These are phyloP conservation scores for Hyphopichia pseudoburtonii DNA, from an alignment of 1,139 yeast species.

Conservation along the genomic window DNA sequence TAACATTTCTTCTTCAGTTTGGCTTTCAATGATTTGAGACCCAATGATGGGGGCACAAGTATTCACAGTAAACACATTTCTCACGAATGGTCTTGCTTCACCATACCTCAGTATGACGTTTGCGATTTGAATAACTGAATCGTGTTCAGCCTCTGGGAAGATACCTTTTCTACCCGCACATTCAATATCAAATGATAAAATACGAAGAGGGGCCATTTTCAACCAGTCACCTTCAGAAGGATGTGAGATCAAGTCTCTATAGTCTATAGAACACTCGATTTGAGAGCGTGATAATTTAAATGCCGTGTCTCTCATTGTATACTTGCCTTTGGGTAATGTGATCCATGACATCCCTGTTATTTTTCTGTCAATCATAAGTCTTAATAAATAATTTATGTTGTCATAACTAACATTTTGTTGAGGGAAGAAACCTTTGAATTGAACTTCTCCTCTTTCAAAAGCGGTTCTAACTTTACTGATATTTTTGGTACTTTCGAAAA, in stretches of 20 bases:
- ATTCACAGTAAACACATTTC: constrained; percentile 91
- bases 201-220: constrained; percentile 89
- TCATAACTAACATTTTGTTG: constrained; percentile 74
- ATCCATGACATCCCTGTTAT: constrained; percentile 98
- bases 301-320: constrained; percentile 40
- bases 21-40: constrained; percentile 78
- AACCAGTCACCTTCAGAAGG: constrained; percentile 93
- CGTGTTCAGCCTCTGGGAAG: constrained; percentile 92
- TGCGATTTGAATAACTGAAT: constrained; percentile 96
- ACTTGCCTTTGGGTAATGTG: constrained; percentile 77
- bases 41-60: constrained; percentile 94
- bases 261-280: constrained; percentile 72
- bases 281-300: constrained; percentile 73
- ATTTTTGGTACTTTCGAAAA: constrained; percentile 61
- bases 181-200: constrained; percentile 93
- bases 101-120: constrained; percentile 88
- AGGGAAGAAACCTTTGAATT: constrained; percentile 60
- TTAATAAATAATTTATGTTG: constrained; percentile 78
- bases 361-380: constrained; percentile 90
- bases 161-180: constrained; percentile 98
- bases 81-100: constrained; percentile 76
- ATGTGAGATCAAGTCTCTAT: constrained; percentile 70
- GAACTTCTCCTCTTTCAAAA: constrained; percentile 83
- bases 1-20: constrained; percentile 79
- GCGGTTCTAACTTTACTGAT: constrained; percentile 70